A percentile compares a stretch with the other conserved stretches of the same genome.
Conservation (phyloP, 2,329 filamentous ascomycete genomes). For the Colletotrichum paranaense region DNA sequence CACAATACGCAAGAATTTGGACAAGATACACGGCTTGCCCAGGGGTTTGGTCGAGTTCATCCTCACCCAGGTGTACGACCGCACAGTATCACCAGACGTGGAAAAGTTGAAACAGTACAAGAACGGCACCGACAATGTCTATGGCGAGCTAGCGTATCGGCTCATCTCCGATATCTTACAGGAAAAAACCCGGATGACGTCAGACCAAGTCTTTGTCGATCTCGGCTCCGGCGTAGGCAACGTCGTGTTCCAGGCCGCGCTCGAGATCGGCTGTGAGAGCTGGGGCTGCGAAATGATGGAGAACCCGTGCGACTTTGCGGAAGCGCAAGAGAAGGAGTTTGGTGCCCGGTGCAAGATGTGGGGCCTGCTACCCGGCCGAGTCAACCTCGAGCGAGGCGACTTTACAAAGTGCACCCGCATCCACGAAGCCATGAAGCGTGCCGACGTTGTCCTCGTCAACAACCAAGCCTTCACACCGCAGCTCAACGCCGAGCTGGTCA, state of each 20-base stretch:
- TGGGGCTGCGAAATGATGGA: conserved; percentile 98
- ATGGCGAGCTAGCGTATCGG: conserved; percentile 89
- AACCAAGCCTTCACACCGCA: conserved; percentile 95
- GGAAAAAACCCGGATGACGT: conserved; percentile 79
- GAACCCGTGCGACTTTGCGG: conserved; percentile 85
- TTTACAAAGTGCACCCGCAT: conserved; percentile 82
- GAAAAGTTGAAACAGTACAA: conserved; percentile 87
- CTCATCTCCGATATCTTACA: conserved; percentile 88
- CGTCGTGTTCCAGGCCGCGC: conserved; percentile 91
- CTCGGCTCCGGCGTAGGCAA: conserved; percentile 96
- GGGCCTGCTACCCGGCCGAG: conserved; percentile 83
- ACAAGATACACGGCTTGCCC: conserved; percentile 75
- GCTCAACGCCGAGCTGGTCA: conserved; percentile 85
- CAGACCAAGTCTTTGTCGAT: conserved; percentile 90
- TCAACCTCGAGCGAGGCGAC: conserved; percentile 85
- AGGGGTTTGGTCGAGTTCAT: conserved; percentile 83
- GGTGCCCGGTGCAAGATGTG: conserved; percentile 86
- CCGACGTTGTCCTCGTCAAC: conserved; percentile 97
- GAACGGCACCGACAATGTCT: conserved; percentile 92
- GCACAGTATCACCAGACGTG: conserved; percentile 90
- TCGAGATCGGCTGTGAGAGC: conserved; percentile 93
- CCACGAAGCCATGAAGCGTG: conserved; percentile 78
- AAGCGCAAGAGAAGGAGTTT: conserved; percentile 85
- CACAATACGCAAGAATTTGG: conserved; percentile 77
- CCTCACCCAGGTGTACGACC: conserved; percentile 87